Base-by-base conservation (phyloP, 176 grass and related monocot genomes). In the Eragrostis nindensis region DNA sequence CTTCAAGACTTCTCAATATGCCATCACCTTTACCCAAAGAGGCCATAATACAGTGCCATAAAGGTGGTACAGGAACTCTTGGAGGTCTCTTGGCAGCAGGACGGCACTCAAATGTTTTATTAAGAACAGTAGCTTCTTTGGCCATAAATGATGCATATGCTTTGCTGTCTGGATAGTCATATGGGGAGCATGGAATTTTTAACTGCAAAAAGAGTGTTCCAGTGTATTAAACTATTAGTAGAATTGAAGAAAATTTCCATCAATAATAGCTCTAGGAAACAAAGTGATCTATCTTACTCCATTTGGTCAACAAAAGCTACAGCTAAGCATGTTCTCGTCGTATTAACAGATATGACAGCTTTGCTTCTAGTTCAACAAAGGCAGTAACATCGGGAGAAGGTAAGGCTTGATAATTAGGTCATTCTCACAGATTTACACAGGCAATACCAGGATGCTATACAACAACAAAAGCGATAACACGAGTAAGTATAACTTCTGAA, bases 101-200 rank as follows among this genome's bases (percentile, higher is more conserved):
- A 26, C 81, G 70, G 53, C 66, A 87, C 71, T 82, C 78, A 78
- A 57, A 81, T 62, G 71, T 53, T 72, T 71, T 86, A 89, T 89
- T 86, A 71, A 77, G 70, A 80, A 15, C 69, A 80, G 53, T 71
- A 62, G 80, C 87, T 90, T 91, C 76, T 71, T 86, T 38, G 40
- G 83, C 83, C 86, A 87, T 75, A 80, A 87, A 87, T 4, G 41
- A 87, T 54, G 78, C 66, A 76, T 95, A 98, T 0, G 88, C 84
- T 87, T 91, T 63, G 67, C 86, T 87, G 40, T 98, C 95, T 67
- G 95, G 95, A 81, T 93, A 98, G 89, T 98, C 95, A 83, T 79
- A 85, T n/a, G 95, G 95, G 69, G 95, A 98, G 74, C 77, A 86
- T 70, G 95, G 90, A 55, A 93, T 62, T 59, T 82, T 86, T 22